Base-by-base conservation (phyloP, 192 early-diverging fungal genomes). In the Gamsiella multidivaricata region DNA sequence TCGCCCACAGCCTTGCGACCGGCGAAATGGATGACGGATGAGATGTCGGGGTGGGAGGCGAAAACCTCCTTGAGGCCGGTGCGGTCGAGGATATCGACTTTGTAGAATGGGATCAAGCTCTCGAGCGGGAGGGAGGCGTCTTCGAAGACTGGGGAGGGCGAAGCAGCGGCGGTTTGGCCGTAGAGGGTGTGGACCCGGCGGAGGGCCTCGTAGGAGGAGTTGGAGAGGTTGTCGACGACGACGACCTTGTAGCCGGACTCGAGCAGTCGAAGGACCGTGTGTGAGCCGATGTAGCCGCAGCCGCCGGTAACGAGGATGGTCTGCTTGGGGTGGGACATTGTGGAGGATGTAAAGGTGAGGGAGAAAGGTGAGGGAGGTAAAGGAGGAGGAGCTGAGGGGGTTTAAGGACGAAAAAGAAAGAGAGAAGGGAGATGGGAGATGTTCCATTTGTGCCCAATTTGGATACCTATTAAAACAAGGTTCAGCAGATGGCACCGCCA, bases 221-320 rank as follows among this genome's bases (percentile, higher is more conserved):
- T 97, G 61, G 88, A 89, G 58, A 98, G 83, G 81, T 97, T 97
- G 84, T 98, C 97, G 20, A 97, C 83, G 1, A 97, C 92, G 12
- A 98, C 91, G 32, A 98, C 90, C 60, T 95, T 86, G 82, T 94
- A 93, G 29, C 88, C 88, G n/a, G 78, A 68, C 53, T 87, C 88
- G 49, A 88, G 61, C 1, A 98, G 87, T 69, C 95, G 92, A 7
- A 94, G 74, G 10, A 97, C 93, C 1, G 93, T 91, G 86, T 98
- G 97, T 6, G 91, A 93, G 22, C 97, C 96, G 65, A 98, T 96
- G 75, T 97, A 98, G 8, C 97, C 95, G 52, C 90, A 87, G 25
- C 92, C 92, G 29, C 92, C 92, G 20, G 87, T 90, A 25, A 93
- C 90, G 14, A 93, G 80, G 33, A 76, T 60, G 0, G 65, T 62